These are phyloP conservation scores for Amaranthus cruentus DNA, from an alignment of 148 eudicot species.

Conservation along the genomic window DNA sequence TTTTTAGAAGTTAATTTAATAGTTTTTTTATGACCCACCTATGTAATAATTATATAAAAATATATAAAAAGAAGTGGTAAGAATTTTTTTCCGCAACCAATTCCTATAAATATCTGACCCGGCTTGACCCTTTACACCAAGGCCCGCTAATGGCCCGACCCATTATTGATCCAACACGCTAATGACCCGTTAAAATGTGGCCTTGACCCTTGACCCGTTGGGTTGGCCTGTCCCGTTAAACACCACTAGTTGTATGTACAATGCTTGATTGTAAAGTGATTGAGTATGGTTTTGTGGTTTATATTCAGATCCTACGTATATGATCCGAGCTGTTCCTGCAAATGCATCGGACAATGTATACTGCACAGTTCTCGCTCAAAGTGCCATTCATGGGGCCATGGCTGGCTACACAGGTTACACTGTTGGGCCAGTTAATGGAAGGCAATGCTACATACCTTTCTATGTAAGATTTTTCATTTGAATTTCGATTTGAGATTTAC, in stretches of 20 bases:
- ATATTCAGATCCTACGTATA: conserved; percentile 81
- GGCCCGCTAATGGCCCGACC: no score
- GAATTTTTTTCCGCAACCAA: no score
- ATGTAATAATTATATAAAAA: no score
- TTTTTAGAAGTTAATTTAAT: no score
- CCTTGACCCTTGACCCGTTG: no score
- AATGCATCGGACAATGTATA: conserved; percentile 88
- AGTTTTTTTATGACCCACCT: background rate
- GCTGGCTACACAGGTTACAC: conserved; percentile 90
- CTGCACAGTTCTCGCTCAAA: conserved; percentile 87
- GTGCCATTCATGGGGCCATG: conserved; percentile 94
- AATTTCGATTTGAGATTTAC: background rate
- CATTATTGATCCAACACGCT: no score
- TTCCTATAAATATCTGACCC: no score
- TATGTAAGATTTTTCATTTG: conserved; percentile 40
- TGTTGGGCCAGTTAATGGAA: conserved; percentile 73
- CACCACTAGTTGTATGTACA: background rate
- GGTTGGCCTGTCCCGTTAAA: no score
- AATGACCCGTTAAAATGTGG: no score
- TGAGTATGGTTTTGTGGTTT: background rate
- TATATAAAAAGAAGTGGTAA: no score
- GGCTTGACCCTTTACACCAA: no score
- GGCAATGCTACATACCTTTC: conserved; percentile 81
- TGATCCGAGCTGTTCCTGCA: conserved; percentile 87
- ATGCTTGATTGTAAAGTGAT: background rate